A percentile compares a stretch with the other conserved stretches of the same genome.
Evolutionary conservation across 768 basidiomycete species (phyloP).

Genomic region (Boletus huronensis): DNA sequence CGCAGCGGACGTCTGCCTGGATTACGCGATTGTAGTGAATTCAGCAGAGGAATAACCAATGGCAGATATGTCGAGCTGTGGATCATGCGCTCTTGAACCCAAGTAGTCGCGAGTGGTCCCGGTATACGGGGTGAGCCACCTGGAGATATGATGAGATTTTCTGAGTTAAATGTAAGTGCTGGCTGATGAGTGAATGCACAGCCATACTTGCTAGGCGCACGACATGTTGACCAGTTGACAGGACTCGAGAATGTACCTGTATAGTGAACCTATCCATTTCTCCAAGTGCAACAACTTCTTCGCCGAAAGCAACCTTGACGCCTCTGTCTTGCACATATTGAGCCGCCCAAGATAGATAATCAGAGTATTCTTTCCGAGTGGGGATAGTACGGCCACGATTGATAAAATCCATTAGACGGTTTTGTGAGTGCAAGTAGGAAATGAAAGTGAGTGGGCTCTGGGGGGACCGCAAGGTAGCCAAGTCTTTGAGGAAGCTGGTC

Average conservation of each 20-base stretch:
- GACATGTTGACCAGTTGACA: slow-evolving; percentile 34
- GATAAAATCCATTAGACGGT: slow-evolving; percentile 49
- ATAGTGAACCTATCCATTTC: slow-evolving; percentile 35
- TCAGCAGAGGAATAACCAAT: slow-evolving; percentile 36
- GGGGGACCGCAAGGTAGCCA: slow-evolving; percentile 50
- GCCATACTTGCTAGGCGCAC: slow-evolving; percentile 40
- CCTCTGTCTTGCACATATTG: slow-evolving; percentile 41
- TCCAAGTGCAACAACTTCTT: slow-evolving; percentile 42
- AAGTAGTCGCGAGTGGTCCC: slow-evolving; percentile 29
- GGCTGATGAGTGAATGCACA: background rate
- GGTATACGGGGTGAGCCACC: slow-evolving; percentile 48
- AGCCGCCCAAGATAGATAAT: slow-evolving; percentile 54
- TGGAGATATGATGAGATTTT: slow-evolving; percentile 49
- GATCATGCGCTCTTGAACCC: slow-evolving; percentile 34
- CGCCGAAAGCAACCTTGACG: slow-evolving; percentile 42
- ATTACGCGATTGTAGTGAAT: slow-evolving; percentile 19
- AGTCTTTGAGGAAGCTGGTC: slow-evolving; percentile 48
- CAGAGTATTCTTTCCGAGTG: slow-evolving; percentile 50
- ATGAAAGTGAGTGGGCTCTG: slow-evolving; percentile 51
- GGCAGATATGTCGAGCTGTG: slow-evolving; percentile 45
- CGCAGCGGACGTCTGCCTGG: slow-evolving; percentile 30
- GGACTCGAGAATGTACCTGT: slow-evolving; percentile 36
- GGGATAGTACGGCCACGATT: slow-evolving; percentile 51
- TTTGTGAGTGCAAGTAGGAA: slow-evolving; percentile 48
- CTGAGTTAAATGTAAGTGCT: slow-evolving; percentile 21